phyloP scores from a whole-genome alignment of 148 eudicot genomes.

The Tetragonia tetragonoides region DNA sequence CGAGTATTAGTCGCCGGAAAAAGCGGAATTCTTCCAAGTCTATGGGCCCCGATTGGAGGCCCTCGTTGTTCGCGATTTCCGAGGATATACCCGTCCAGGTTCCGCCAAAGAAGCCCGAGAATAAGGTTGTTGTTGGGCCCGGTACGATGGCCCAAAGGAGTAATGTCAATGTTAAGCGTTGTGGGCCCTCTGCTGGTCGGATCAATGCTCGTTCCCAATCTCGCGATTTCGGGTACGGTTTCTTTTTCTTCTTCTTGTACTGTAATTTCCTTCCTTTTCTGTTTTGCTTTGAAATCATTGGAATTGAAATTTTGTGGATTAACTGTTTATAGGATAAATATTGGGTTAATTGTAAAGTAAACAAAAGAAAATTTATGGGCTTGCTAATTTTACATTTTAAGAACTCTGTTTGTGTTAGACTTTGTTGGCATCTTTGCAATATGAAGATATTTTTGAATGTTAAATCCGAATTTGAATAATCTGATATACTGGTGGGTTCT shows the following conservation, averaged over 20 bases:
- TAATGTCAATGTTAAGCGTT: slow-evolving; percentile 21
- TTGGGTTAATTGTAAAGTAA: too few species aligned
- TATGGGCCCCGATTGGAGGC: slow-evolving; percentile 40
- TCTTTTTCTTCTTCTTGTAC: background rate
- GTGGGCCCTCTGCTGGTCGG: slow-evolving; percentile 23
- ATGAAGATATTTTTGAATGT: too few species aligned
- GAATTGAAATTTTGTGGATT: too few species aligned
- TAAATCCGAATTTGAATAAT: too few species aligned
- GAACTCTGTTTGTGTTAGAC: too few species aligned
- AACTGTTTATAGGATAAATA: too few species aligned
- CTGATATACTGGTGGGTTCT: too few species aligned
- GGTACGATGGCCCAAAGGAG: slow-evolving; percentile 11
- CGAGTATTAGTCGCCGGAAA: slow-evolving; percentile 2
- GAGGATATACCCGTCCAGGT: slow-evolving; percentile 29
- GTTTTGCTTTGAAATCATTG: background rate
- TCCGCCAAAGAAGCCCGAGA: slow-evolving; percentile 11
- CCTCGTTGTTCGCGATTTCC: slow-evolving; percentile 30
- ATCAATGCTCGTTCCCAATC: slow-evolving; percentile 20
- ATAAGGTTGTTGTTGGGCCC: slow-evolving; percentile 4
- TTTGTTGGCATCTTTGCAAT: too few species aligned
- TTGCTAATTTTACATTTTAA: too few species aligned
- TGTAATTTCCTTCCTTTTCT: background rate
- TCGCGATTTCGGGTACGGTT: slow-evolving; percentile 27
- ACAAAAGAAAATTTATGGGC: too few species aligned
- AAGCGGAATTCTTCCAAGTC: slow-evolving; percentile 17